Percentiles rank a stretch among this genome's conserved stretches.
phyloP scores from a whole-genome alignment of 2,329 filamentous ascomycete genomes.

The Fusarium torreyae region DNA sequence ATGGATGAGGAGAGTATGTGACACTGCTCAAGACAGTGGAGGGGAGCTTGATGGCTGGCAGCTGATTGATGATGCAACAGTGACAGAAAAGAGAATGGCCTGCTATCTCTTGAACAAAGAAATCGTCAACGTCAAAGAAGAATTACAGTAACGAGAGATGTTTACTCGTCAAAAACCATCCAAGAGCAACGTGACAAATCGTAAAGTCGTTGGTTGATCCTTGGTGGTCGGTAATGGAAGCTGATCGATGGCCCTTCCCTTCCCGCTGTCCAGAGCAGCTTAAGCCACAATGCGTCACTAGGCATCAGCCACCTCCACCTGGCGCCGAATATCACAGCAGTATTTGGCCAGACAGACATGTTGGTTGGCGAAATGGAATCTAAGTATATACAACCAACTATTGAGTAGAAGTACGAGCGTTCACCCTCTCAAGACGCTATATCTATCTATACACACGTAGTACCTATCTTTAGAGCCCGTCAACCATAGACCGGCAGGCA shows the following conservation, averaged over 20 bases:
- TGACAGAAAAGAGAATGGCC: constrained; percentile 28
- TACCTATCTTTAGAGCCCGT: too few relatives aligned
- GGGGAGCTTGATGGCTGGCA: constrained; percentile 24
- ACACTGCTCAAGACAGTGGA: constrained; percentile 30
- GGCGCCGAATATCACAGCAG: neutral
- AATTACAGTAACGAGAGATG: neutral
- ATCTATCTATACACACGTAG: too few relatives aligned
- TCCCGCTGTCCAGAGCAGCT: constrained; percentile 31
- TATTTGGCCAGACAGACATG: neutral
- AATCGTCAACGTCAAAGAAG: constrained; percentile 16
- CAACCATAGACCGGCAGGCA: neutral
- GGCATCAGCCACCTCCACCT: constrained; percentile 46
- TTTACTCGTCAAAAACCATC: constrained; percentile 20
- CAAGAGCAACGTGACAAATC: constrained; percentile 31
- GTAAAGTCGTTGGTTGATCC: constrained; percentile 19
- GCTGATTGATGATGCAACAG: constrained; percentile 15
- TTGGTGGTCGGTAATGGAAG: constrained; percentile 51
- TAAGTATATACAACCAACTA: too few relatives aligned
- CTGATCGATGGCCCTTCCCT: constrained; percentile 42
- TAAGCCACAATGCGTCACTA: constrained; percentile 50
- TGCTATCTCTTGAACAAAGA: constrained; percentile 30
- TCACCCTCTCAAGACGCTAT: too few relatives aligned
- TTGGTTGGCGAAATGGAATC: too few relatives aligned
- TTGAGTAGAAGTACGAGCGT: too few relatives aligned
- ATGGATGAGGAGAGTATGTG: constrained; percentile 55